Percentiles rank a stretch among this genome's conserved stretches.
Conservation (phyloP, 768 basidiomycete genomes). For the Collybiopsis luxurians region DNA sequence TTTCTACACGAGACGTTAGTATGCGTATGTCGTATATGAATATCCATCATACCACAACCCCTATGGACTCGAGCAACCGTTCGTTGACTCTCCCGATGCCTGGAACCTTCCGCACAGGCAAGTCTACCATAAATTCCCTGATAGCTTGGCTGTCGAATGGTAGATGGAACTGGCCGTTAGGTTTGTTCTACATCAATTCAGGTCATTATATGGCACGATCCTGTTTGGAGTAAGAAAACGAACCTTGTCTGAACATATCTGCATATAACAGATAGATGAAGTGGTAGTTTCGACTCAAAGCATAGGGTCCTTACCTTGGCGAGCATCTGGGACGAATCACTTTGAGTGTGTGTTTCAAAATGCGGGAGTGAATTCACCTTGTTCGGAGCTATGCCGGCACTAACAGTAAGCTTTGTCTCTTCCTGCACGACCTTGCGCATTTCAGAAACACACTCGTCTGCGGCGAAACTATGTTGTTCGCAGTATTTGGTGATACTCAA, state of each 20-base stretch:
- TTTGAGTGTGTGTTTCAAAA: slow-evolving; percentile 12
- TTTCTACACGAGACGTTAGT: slow-evolving; percentile 41
- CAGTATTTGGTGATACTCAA: slow-evolving; percentile 84
- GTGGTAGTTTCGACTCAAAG: neutral
- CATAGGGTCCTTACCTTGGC: slow-evolving; percentile 63
- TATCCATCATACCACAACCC: slow-evolving; percentile 61
- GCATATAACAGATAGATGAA: neutral
- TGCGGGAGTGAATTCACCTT: slow-evolving; percentile 51
- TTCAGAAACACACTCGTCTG: slow-evolving; percentile 73
- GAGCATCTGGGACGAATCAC: slow-evolving; percentile 59
- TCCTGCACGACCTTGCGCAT: slow-evolving; percentile 72
- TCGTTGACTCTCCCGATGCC: slow-evolving; percentile 93
- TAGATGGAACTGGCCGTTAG: slow-evolving; percentile 86
- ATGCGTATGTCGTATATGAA: slow-evolving; percentile 1
- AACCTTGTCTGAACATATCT: slow-evolving; percentile 94
- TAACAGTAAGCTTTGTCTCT: slow-evolving; percentile 86
- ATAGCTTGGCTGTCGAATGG: slow-evolving; percentile 63
- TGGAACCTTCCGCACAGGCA: slow-evolving; percentile 84
- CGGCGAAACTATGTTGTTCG: slow-evolving; percentile 54
- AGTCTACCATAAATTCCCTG: slow-evolving; percentile 70
- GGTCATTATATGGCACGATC: neutral
- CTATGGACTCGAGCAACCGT: slow-evolving; percentile 80
- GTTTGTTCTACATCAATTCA: slow-evolving; percentile 67
- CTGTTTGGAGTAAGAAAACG: slow-evolving; percentile 6
- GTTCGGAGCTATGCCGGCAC: slow-evolving; percentile 95